phyloP scores from a whole-genome alignment of 202 grass and related monocot genomes.

The Tripidium arundinaceum region DNA sequence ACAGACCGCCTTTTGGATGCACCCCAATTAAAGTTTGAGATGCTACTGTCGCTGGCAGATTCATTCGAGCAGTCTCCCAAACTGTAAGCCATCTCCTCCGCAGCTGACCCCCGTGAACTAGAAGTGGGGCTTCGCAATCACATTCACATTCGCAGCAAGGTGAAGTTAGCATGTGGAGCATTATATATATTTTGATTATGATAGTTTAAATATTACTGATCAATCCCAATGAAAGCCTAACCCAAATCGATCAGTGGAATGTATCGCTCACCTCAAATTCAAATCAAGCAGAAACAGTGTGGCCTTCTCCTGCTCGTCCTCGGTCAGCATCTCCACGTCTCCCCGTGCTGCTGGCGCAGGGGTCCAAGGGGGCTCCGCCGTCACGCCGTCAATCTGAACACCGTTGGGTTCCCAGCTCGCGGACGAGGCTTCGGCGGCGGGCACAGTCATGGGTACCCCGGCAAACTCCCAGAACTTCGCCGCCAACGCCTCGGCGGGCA shows the following conservation, averaged over 20 bases:
- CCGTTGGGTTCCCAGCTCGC: background rate
- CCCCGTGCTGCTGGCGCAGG: background rate
- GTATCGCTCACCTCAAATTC: constrained; percentile 22
- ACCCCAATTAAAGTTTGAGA: constrained; percentile 30
- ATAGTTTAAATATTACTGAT: constrained; percentile 10
- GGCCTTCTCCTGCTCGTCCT: constrained; percentile 35
- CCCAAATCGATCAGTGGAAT: constrained; percentile 4
- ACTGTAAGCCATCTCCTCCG: constrained; percentile 6
- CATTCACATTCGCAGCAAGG: too few species aligned
- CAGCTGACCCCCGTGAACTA: constrained; percentile 7
- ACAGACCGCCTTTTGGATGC: constrained; percentile 25
- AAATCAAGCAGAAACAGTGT: constrained; percentile 17
- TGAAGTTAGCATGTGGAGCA: constrained; percentile 11
- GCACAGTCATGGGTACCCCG: constrained; percentile 37
- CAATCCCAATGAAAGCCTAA: background rate
- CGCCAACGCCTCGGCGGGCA: constrained; percentile 11
- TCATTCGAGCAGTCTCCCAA: constrained; percentile 17
- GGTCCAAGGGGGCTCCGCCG: constrained; percentile 5
- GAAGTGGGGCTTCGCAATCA: constrained; percentile 16
- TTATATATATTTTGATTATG: too few species aligned
- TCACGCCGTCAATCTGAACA: constrained; percentile 20
- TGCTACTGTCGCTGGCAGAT: constrained; percentile 4
- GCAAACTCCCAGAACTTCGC: constrained; percentile 34
- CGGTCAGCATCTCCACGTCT: constrained; percentile 12
- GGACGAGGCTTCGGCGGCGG: constrained; percentile 1